Base-by-base conservation (phyloP, 805 yeast species). In the Hanseniaspora thailandica region DNA sequence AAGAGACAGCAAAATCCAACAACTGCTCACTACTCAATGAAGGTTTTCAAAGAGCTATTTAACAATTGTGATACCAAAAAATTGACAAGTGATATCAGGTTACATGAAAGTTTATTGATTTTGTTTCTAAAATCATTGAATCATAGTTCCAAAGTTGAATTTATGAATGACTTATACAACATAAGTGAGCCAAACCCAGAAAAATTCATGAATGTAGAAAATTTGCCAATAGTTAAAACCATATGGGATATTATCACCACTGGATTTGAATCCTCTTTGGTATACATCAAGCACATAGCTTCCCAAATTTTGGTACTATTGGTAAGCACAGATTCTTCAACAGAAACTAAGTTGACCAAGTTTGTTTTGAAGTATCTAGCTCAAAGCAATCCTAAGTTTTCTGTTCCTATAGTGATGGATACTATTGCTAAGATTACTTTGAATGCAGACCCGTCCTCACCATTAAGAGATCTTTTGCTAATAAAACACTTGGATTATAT, bases 401-500 rank as follows among this genome's bases (percentile, higher is more conserved):
- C 53, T 12, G 26, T 41, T 8, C 26, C 53, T 7, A 30, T 41
- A 6, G 36, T 41, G 7, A 49, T 50, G 48, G 48, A 44, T n/a
- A 50, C 54, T 15, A 28, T 50, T 25, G 43, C 47, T 3, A 44
- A 43, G 6, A 44, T 50, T 4, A 50, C 48, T 13, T 20, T 50
- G 5, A 35, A 17, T 10, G 39, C 45, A 1, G 47, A 40, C 23
- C 17, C 5, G 13, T 23, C 47, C 17, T 25, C 39, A 23, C 45
- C 36, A 4, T 38, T 38, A 33, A 46, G 36, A 54, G 54, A 46
- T 45, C 49, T 20, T 57, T 55, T 10, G 54, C 53, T 43, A 38
- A 51, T 25, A 41, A 56, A 40, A 55, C 57, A 30, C 35, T 55
- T 39, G 26, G 53, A 49, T 34, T 49, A 23, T 7, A 41, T 49